Percentiles rank a stretch among this genome's conserved stretches.
These are phyloP conservation scores for Dacryopinax primogenitus DNA, from an alignment of 768 basidiomycete species.

Conservation along the genomic window DNA sequence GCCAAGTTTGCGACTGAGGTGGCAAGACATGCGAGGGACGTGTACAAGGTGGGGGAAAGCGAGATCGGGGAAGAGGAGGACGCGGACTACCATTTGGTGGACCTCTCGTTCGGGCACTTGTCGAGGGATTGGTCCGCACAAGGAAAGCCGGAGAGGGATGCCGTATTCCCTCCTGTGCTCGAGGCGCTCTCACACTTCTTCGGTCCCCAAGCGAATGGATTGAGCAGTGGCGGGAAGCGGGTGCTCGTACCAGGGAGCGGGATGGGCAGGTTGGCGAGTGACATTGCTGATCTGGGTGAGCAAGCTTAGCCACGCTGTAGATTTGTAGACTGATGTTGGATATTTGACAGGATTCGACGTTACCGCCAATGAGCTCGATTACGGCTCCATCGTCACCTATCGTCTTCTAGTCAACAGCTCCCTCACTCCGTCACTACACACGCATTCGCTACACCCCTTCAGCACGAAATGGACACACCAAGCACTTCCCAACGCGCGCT, in stretches of 20 bases:
- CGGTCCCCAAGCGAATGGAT: slow-evolving; percentile 10
- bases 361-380: slow-evolving; percentile 51
- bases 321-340: neutral
- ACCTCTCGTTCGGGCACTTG: slow-evolving; percentile 54
- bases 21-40: neutral
- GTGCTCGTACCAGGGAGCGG: slow-evolving; percentile 56
- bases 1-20: neutral
- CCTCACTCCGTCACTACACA: slow-evolving; percentile 30
- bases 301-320: neutral
- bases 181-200: slow-evolving; percentile 29
- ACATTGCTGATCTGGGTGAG: slow-evolving; percentile 48
- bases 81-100: slow-evolving; percentile 38
- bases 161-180: slow-evolving; percentile 46
- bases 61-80: neutral
- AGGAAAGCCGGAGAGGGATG: slow-evolving; percentile 41
- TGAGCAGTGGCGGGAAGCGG: slow-evolving; percentile 27
- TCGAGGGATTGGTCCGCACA: slow-evolving; percentile 58
- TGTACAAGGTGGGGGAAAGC: neutral
- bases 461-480: slow-evolving; percentile 63
- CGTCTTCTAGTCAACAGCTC: slow-evolving; percentile 44
- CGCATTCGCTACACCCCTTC: slow-evolving; percentile 48
- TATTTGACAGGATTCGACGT: slow-evolving; percentile 34
- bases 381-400: slow-evolving; percentile 50
- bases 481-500: slow-evolving; percentile 33
- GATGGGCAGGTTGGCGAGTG: slow-evolving; percentile 53